Percentiles rank a stretch among this genome's conserved stretches.
Evolutionary conservation across 1,284 basidiomycete species (phyloP).

Genomic region (Caloboletus firmus): DNA sequence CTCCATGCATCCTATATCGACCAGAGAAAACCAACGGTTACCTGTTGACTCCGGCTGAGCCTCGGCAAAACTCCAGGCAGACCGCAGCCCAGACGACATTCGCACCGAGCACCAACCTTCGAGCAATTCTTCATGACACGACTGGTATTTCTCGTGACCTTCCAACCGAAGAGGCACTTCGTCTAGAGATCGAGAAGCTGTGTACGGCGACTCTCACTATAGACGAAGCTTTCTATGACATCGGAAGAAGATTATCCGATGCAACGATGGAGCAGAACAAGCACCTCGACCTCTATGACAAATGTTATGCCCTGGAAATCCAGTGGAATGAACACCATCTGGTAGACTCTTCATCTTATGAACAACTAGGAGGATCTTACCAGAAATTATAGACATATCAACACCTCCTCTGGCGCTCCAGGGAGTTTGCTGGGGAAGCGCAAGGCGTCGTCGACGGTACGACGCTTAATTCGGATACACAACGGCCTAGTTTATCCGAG

Average conservation of each 20-base stretch:
- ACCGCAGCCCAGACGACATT: neutral
- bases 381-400: conserved; percentile 11
- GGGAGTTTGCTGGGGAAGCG: conserved; percentile 23
- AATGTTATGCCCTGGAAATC: conserved; percentile 12
- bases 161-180: conserved; percentile 15
- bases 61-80: neutral
- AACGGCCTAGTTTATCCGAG: neutral
- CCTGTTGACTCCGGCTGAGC: neutral
- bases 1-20: conserved; percentile 2
- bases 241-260: conserved; percentile 10
- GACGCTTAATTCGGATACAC: neutral
- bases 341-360: neutral
- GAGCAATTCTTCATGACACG: neutral
- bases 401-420: conserved; percentile 22
- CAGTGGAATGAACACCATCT: conserved; percentile 20
- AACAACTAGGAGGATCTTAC: neutral
- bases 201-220: conserved; percentile 18
- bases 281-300: conserved; percentile 10
- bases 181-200: conserved; percentile 17
- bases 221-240: conserved; percentile 16
- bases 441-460: conserved; percentile 21
- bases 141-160: conserved; percentile 7
- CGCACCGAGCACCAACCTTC: neutral
- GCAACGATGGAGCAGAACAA: conserved; percentile 10
- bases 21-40: neutral